Conservation (phyloP, 2,329 filamentous ascomycete genomes). For the Ceratocystiopsis sp. region DNA sequence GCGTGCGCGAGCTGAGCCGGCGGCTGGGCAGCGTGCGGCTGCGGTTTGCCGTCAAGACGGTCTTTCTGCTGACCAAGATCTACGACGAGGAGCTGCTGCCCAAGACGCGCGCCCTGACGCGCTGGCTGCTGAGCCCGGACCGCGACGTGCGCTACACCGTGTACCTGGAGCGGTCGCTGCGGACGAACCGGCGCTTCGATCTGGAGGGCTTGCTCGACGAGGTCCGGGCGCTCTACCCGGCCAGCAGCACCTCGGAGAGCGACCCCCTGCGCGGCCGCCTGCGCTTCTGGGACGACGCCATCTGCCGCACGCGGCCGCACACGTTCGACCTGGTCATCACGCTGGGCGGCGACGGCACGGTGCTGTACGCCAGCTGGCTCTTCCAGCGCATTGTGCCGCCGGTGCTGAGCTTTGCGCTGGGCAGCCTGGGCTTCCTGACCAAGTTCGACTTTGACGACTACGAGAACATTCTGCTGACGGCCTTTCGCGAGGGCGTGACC, state of each 20-base stretch:
- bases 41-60: slow-evolving; percentile 61
- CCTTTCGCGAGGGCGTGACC: slow-evolving; percentile 70
- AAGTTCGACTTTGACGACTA: slow-evolving; percentile 85
- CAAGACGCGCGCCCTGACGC: slow-evolving; percentile 58
- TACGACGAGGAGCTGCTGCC: slow-evolving; percentile 66
- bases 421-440: slow-evolving; percentile 85
- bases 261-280: slow-evolving; percentile 35
- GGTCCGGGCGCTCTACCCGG: slow-evolving; percentile 26
- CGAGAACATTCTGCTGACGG: slow-evolving; percentile 46
- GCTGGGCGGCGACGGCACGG: slow-evolving; percentile 88
- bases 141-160: slow-evolving; percentile 54
- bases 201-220: slow-evolving; percentile 49
- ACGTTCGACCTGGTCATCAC: slow-evolving; percentile 90
- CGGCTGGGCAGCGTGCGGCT: slow-evolving; percentile 69
- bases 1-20: slow-evolving; percentile 78
- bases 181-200: slow-evolving; percentile 57
- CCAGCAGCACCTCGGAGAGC: slow-evolving; percentile 16
- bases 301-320: slow-evolving; percentile 64
- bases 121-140: slow-evolving; percentile 64
- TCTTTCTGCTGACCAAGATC: slow-evolving; percentile 86
- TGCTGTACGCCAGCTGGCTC: slow-evolving; percentile 89
- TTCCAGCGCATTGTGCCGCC: slow-evolving; percentile 93
- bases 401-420: slow-evolving; percentile 75
- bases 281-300: slow-evolving; percentile 66
- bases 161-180: slow-evolving; percentile 65